phyloP scores from a whole-genome alignment of 768 basidiomycete species.

The Panus rudis region DNA sequence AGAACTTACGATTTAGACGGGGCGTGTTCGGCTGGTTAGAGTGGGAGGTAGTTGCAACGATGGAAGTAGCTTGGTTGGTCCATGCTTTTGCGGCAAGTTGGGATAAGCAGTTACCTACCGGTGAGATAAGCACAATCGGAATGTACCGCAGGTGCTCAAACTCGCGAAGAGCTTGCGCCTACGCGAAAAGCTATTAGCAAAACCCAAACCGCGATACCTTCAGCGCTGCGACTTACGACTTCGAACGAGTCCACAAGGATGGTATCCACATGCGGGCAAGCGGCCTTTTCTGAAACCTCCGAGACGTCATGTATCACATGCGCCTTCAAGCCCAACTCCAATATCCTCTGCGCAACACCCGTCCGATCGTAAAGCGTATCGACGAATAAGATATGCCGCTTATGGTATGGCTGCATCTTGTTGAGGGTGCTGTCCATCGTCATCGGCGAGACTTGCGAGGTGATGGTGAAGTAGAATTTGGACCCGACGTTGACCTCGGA shows the following conservation, averaged over 20 bases:
- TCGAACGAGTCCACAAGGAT: constrained; percentile 88
- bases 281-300: constrained; percentile 78
- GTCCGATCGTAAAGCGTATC: constrained; percentile 77
- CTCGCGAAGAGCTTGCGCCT: constrained; percentile 89
- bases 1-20: constrained; percentile 60
- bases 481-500: constrained; percentile 88
- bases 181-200: constrained; percentile 1
- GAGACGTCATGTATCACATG: constrained; percentile 70
- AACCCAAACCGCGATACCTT: neutral
- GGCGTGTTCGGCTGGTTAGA: constrained; percentile 49
- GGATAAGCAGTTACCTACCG: constrained; percentile 29
- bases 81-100: neutral
- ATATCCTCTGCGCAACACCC: constrained; percentile 68
- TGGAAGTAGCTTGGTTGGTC: too few species aligned
- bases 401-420: constrained; percentile 83
- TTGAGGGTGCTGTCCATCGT: constrained; percentile 63
- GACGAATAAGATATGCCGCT: constrained; percentile 86
- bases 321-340: constrained; percentile 72
- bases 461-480: constrained; percentile 96
- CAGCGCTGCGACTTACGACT: constrained; percentile 49
- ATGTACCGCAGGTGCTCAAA: constrained; percentile 94
- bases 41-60: too few species aligned
- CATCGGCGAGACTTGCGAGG: constrained; percentile 72
- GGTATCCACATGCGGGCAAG: constrained; percentile 85
- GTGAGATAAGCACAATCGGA: constrained; percentile 86